A percentile compares a stretch with the other conserved stretches of the same genome.
Conservation (phyloP, 2,329 filamentous ascomycete species). For the Paramyrothecium roridum region DNA sequence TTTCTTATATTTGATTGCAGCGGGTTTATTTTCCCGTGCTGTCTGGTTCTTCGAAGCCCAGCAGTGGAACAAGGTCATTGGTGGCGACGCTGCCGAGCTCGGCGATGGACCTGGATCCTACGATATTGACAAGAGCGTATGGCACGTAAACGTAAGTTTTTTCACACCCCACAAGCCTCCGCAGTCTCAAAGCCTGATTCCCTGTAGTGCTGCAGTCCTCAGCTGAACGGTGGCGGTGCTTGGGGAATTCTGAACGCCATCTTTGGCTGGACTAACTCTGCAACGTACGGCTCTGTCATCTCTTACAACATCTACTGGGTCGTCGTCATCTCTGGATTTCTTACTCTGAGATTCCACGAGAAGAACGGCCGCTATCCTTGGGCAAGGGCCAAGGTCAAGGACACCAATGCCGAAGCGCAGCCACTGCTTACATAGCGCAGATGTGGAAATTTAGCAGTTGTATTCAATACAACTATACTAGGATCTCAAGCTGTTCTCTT, state of each 20-base stretch:
- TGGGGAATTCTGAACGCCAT: slow-evolving; percentile 80
- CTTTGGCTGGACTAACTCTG: slow-evolving; percentile 78
- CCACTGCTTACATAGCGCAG: too few relatives aligned
- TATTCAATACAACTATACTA: too few relatives aligned
- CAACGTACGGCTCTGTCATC: slow-evolving; percentile 80
- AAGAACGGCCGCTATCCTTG: slow-evolving; percentile 45
- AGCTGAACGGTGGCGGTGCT: slow-evolving; percentile 65
- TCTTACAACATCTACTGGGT: slow-evolving; percentile 88
- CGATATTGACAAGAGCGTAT: slow-evolving; percentile 73
- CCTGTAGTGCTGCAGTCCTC: slow-evolving; percentile 67
- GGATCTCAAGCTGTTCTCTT: too few relatives aligned
- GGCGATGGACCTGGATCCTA: slow-evolving; percentile 69
- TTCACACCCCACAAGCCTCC: slow-evolving; percentile 9
- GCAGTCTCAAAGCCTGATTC: not conserved
- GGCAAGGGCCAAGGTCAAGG: slow-evolving; percentile 27
- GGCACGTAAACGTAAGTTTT: slow-evolving; percentile 70
- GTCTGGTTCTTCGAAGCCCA: slow-evolving; percentile 74
- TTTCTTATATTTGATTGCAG: slow-evolving; percentile 79
- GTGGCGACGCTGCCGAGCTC: slow-evolving; percentile 50
- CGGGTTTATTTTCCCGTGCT: slow-evolving; percentile 74
- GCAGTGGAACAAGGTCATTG: slow-evolving; percentile 63
- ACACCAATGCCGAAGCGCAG: slow-evolving; percentile 1
- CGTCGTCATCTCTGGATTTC: slow-evolving; percentile 66
- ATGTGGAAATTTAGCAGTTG: too few relatives aligned
- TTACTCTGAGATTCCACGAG: slow-evolving; percentile 66